A percentile compares a stretch with the other conserved stretches of the same genome.
phyloP scores from a whole-genome alignment of 495 filamentous ascomycete species.

The Tuber calosporum region DNA sequence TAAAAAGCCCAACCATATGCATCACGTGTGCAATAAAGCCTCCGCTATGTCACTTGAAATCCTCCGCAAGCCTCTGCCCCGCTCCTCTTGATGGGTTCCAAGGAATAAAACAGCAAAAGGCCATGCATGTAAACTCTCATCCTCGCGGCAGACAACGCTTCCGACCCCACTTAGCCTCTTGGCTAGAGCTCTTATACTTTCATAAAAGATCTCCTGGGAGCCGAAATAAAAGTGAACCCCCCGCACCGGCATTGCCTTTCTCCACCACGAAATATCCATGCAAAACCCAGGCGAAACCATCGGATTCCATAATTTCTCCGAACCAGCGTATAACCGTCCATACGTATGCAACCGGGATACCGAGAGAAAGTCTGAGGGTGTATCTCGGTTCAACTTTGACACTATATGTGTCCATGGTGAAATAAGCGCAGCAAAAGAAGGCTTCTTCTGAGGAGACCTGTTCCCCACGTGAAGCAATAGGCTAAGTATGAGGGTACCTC shows the following conservation, averaged over 20 bases:
- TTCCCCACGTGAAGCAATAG: conserved; percentile 55
- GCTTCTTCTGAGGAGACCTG: conserved; percentile 43
- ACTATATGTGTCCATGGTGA: conserved; percentile 58
- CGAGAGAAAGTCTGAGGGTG: conserved; percentile 46
- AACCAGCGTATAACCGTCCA: conserved; percentile 57
- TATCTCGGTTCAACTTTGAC: conserved; percentile 52
- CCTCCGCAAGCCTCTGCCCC: conserved; percentile 53
- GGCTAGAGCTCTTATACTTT: conserved; percentile 54
- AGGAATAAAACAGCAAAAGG: conserved; percentile 66
- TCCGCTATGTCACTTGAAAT: conserved; percentile 42
- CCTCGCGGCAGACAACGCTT: conserved; percentile 49
- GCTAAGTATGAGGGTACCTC: conserved; percentile 60
- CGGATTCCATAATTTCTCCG: conserved; percentile 48
- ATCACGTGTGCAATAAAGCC: conserved; percentile 18
- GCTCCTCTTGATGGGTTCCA: conserved; percentile 49
- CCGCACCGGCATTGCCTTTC: conserved; percentile 50
- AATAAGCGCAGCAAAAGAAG: conserved; percentile 51
- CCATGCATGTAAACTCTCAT: conserved; percentile 68
- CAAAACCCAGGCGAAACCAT: conserved; percentile 62
- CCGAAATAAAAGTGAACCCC: conserved; percentile 62
- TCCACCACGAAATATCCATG: conserved; percentile 58
- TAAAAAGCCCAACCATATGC: not conserved
- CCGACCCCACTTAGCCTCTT: conserved; percentile 47
- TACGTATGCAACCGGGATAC: conserved; percentile 53
- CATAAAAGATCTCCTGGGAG: conserved; percentile 62